Base-by-base conservation (phyloP, 495 filamentous ascomycete species). In the Pseudevernia furfuracea region DNA sequence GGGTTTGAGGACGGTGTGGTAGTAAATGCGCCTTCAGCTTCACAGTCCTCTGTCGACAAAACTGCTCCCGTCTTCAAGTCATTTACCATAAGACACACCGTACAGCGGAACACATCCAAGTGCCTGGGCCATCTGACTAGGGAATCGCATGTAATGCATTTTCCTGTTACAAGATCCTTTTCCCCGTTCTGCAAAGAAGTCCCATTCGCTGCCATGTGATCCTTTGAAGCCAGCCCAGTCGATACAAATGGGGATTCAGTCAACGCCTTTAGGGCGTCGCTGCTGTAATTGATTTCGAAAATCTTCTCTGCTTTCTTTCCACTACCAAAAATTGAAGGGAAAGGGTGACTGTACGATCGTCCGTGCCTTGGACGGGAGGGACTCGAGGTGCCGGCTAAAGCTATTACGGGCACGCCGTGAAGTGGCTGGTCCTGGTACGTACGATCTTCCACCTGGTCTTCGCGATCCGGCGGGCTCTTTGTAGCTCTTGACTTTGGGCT, bases 11-110 rank as follows among this genome's bases (percentile, higher is more conserved):
- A 65, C 56, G 53, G 11, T 72, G 66, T 44, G 70, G 67, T 25
- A 52, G 61, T 52, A 34, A 60, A 10, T 65, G 48, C 34, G 67
- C 68, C 32, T 66, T 73, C 37, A 66, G 37, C 30, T 77, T 32
- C 19, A 58, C 75, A 34, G 56, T 66, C 28, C 70, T 59, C 25
- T 12, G 21, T 36, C 8, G 10, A 23, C 9, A 43, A n/a, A 6
- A 66, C 17, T 44, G 52, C 25, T n/a, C 64, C 32, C 28, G 84
- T 84, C 64, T 84, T 82, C 57, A 96, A 71, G 71, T 96, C 92
- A 68, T 94, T 96, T 69, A 97, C 84, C 57, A 89, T 96, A 69
- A 91, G 77, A 74, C 92, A 97, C 57, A 88, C 84, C 39, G 89
- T 88, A 74, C 92, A 97, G 68, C 90, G 82, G 75, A 92, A 96